Base-by-base conservation (phyloP, 2,329 filamentous ascomycete genomes). In the Xylariaceae sp. region DNA sequence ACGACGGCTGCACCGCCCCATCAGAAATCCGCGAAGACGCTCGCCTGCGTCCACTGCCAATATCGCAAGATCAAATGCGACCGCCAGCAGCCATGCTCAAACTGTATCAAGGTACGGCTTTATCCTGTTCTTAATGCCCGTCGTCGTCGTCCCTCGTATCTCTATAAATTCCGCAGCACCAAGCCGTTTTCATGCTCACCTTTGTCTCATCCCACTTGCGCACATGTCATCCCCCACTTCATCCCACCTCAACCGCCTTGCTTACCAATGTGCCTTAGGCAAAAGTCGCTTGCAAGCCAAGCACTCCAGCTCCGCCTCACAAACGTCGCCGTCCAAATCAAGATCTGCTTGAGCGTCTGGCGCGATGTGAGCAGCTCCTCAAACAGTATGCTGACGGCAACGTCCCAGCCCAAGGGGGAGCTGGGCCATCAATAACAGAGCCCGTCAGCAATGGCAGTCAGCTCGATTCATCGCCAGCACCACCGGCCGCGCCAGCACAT, bases 1-100 rank as follows among this genome's bases (percentile, higher is more conserved):
- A 43, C 48, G 36, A 44, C 47, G 9, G 23, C 53, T 20, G 30
- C 58, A 37, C 37, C 51, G 36, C 49, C 45, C 33, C 45, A 42
- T 20, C 21, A 46, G 16, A 66, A 66, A 42, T 33, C 68, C 1
- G 61, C 62, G 15, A 67, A 71, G 8, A 64, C 75, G 3, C 64
- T 75, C 3, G 72, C 76, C 1, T 89, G 86, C 59, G 70, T 83
- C 1, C 74, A 79, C 1, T 90, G 86, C 58, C 84, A 88, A 62
- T 82, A 85, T 59, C 80, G 84, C 43, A 87, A 87, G 64, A 73
- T 87, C 30, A 84, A 81, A 55, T 88, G 85, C 67, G 78, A 86
- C 61, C 80, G 81, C 53, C 76, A 71, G 18, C 79, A 79, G 57
- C 84, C 84, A 2, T 88, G 85, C 61, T 65, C 74, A 1, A 79